phyloP scores from a whole-genome alignment of 306 rosid species.

The Cucumis sativus region Cucumber_9930_V3 NC_026660.2:883501-884000 shows the following conservation, averaged over 20 bases:
- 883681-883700: slow-evolving; percentile 84
- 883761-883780: slow-evolving; percentile 97
- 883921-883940: slow-evolving; percentile 38
- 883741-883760: slow-evolving; percentile 72
- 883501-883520: neutral
- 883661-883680: slow-evolving; percentile 82
- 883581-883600: neutral
- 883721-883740: slow-evolving; percentile 54
- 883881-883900: slow-evolving; percentile 48
- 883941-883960: neutral
- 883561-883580: neutral
- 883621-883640: neutral
- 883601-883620: neutral
- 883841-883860: slow-evolving; percentile 79
- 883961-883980: neutral
- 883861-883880: slow-evolving; percentile 87
- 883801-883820: slow-evolving; percentile 75
- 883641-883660: slow-evolving; percentile 46
- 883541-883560: neutral
- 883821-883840: slow-evolving; percentile 62
- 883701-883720: slow-evolving; percentile 85
- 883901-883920: slow-evolving; percentile 76
- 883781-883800: slow-evolving; percentile 74
- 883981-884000: neutral
- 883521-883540: neutral